These are phyloP conservation scores for Orychophragmus violaceus DNA, from an alignment of 345 rosid genomes.

Conservation along the genomic window DNA sequence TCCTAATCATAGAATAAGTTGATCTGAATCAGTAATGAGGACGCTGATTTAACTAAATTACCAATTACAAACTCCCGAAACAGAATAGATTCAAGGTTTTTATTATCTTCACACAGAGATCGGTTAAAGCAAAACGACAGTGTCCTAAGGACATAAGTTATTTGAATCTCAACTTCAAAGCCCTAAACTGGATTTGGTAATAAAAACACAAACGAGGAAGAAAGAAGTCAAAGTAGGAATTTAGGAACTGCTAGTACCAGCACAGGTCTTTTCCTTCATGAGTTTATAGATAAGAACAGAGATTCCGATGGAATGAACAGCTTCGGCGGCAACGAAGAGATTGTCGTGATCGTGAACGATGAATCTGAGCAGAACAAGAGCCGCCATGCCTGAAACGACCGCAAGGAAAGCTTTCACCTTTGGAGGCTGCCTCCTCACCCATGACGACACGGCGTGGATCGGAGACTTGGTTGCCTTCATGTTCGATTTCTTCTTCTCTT, in stretches of 20 bases:
- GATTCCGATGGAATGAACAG: conserved; percentile 94
- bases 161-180: neutral
- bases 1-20: neutral
- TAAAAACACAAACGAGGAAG: neutral
- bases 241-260: conserved; percentile 45
- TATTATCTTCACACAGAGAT: neutral
- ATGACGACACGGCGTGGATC: conserved; percentile 69
- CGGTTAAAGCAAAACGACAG: neutral
- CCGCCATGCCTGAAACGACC: conserved; percentile 82
- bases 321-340: conserved; percentile 97
- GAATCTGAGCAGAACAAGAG: conserved; percentile 79
- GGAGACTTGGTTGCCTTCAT: conserved; percentile 62
- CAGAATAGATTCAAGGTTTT: neutral
- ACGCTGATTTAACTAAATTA: neutral
- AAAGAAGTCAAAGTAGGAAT: neutral
- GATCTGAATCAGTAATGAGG: neutral
- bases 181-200: neutral
- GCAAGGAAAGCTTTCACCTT: conserved; percentile 92
- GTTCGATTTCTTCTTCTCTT: neutral
- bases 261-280: conserved; percentile 92
- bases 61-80: neutral
- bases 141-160: neutral
- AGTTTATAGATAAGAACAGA: conserved; percentile 88
- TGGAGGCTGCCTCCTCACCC: conserved; percentile 94
- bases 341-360: conserved; percentile 96